Percentiles rank a stretch among this genome's conserved stretches.
Evolutionary conservation across 768 basidiomycete species (phyloP).

Genomic region (Russula sp.): DNA sequence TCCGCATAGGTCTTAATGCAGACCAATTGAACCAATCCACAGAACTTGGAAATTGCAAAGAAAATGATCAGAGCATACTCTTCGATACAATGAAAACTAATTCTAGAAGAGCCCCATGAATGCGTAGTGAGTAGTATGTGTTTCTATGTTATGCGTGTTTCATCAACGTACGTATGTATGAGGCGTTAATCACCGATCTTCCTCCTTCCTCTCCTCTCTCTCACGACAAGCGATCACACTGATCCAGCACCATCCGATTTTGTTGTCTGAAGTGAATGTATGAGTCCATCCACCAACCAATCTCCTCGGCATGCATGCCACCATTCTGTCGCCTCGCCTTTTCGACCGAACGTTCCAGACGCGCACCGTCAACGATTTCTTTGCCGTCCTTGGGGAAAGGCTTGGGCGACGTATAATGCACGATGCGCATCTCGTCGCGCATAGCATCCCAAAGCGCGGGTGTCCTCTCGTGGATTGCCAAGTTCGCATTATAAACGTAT

Average conservation of each 20-base stretch:
- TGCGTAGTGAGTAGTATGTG: neutral
- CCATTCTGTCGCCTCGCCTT: constrained; percentile 23
- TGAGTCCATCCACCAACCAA: constrained; percentile 33
- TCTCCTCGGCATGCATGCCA: constrained; percentile 31
- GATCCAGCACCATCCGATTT: constrained; percentile 1
- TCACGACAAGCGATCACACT: constrained; percentile 10
- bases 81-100: neutral
- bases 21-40: too few species aligned
- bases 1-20: too few species aligned
- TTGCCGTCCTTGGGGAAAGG: constrained; percentile 33
- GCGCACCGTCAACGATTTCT: constrained; percentile 30
- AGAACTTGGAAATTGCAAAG: neutral
- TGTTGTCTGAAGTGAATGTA: constrained; percentile 32
- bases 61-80: neutral
- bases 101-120: neutral
- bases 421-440: constrained; percentile 35
- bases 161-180: neutral
- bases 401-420: constrained; percentile 40
- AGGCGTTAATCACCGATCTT: neutral
- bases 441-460: constrained; percentile 37
- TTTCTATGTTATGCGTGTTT: neutral
- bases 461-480: constrained; percentile 38
- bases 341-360: constrained; percentile 30
- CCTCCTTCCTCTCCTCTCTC: too few species aligned
- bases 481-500: constrained; percentile 40